A percentile compares a stretch with the other conserved stretches of the same genome.
phyloP scores from a whole-genome alignment of 73 alveolate genomes.

The Uronychia setigera region DNA sequence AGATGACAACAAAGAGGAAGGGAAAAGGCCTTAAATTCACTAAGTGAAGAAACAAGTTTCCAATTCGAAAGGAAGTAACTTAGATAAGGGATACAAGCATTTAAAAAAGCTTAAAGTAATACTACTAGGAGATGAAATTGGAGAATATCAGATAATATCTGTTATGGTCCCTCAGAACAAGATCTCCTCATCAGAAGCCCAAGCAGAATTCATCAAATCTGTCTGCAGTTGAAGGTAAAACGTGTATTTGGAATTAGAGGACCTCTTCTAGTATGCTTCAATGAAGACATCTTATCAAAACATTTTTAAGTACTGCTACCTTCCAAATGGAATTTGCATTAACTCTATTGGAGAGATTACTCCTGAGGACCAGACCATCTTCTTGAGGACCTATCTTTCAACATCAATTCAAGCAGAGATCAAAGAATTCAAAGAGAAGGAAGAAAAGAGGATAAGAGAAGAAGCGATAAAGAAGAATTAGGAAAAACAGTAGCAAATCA shows the following conservation, averaged over 20 bases:
- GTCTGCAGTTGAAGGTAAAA: neutral
- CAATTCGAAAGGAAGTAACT: neutral
- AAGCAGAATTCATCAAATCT: neutral
- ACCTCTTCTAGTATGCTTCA: neutral
- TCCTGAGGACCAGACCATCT: neutral
- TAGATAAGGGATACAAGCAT: neutral
- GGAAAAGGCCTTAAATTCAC: too few relatives aligned
- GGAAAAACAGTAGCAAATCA: neutral
- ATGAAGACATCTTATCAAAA: neutral
- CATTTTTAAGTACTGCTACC: neutral
- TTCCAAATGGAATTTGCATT: neutral
- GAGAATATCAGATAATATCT: neutral
- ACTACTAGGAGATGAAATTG: neutral
- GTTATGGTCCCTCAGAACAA: neutral
- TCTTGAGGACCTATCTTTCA: neutral
- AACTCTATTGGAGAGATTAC: neutral
- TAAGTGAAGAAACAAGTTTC: neutral
- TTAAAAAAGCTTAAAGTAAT: neutral
- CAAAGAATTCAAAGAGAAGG: neutral
- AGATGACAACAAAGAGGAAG: neutral
- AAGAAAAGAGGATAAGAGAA: neutral
- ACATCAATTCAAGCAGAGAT: neutral
- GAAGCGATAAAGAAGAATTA: neutral
- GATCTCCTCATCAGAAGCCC: neutral
- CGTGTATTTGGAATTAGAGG: neutral